Conservation (phyloP, 75 land plant species). For the Cupressus sempervirens region DNA sequence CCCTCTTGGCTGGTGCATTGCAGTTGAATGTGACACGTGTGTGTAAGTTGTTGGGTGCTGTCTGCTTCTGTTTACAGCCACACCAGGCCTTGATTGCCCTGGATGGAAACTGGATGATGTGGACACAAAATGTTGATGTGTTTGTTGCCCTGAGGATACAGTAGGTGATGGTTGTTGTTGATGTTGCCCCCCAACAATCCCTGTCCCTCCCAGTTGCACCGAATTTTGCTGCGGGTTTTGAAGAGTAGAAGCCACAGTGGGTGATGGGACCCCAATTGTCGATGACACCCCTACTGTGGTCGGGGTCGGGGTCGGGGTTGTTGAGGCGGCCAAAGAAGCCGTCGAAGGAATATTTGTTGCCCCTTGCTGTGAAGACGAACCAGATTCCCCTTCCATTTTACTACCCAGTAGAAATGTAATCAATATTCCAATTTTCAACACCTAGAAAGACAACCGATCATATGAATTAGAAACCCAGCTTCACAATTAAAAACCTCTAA, state of each 20-base stretch:
- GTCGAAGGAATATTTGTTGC: neutral
- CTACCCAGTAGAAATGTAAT: neutral
- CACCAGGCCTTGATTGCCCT: neutral
- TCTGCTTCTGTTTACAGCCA: neutral
- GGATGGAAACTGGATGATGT: neutral
- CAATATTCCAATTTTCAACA: neutral
- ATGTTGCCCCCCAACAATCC: neutral
- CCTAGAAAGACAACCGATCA: neutral
- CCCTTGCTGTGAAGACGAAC: constrained; percentile 4
- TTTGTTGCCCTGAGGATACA: neutral
- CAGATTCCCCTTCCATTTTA: constrained; percentile 9
- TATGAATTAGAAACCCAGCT: neutral
- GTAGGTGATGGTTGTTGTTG: neutral
- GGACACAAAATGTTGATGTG: neutral
- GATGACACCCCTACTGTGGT: neutral
- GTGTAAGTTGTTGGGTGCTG: neutral
- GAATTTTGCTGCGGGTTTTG: constrained; percentile 6
- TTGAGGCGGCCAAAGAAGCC: neutral
- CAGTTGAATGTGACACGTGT: neutral
- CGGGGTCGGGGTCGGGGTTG: neutral
- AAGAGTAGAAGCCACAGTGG: neutral
- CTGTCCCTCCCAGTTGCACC: neutral
- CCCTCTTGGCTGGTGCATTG: constrained; percentile 12
- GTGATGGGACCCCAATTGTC: neutral
- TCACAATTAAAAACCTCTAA: neutral